phyloP scores from a whole-genome alignment of 108 stramenopile species.

The Cafeteria roenbergensis region DNA sequence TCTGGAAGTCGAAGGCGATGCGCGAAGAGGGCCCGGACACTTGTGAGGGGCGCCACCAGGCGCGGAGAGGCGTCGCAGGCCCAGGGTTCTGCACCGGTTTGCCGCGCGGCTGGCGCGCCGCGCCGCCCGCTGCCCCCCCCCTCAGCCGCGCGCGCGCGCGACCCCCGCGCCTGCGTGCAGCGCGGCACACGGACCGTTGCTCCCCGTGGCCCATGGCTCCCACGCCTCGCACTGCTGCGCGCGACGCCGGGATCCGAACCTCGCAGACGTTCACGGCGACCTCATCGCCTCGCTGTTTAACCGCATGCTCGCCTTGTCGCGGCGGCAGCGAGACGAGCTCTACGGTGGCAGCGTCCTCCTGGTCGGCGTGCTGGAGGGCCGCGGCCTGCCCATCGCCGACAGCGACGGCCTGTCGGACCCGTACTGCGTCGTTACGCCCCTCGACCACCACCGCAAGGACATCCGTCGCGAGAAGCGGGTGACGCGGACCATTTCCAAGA shows the following conservation, averaged over 20 bases:
- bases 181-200: background rate
- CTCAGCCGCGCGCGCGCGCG: too few relatives aligned
- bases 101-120: too few relatives aligned
- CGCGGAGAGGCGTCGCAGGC: too few relatives aligned
- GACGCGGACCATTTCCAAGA: background rate
- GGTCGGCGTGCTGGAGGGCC: background rate
- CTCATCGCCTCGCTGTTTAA: background rate
- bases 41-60: background rate
- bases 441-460: background rate
- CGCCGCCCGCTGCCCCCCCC: too few relatives aligned
- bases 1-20: background rate
- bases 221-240: background rate
- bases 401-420: background rate
- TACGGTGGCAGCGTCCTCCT: background rate
- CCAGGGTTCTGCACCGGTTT: too few relatives aligned
- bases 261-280: background rate
- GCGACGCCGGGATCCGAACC: too few relatives aligned
- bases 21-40: background rate
- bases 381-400: background rate
- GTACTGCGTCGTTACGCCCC: background rate
- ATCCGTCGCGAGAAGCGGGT: background rate
- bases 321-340: background rate
- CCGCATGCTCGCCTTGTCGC: background rate
- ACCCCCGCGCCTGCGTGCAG: background rate
- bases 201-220: background rate